Base-by-base conservation (phyloP, 108 stramenopile genomes). In the Craspedostauros australis region DNA sequence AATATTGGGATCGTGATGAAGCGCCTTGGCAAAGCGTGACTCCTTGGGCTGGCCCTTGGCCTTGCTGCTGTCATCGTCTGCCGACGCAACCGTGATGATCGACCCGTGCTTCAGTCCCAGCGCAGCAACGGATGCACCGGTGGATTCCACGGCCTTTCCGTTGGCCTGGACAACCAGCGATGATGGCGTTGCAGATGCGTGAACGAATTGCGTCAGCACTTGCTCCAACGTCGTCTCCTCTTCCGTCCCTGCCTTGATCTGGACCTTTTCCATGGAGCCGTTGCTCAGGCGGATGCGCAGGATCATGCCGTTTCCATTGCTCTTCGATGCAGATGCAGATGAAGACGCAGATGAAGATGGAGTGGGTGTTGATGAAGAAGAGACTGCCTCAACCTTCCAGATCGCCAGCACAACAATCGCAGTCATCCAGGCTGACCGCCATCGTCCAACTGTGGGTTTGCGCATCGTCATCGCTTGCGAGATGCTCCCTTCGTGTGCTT, bases 101-200 rank as follows among this genome's bases (percentile, higher is more conserved):
- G 78, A 76, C 11, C 89, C 89, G 41, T 91, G 72, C 32, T 75
- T 48, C n/a, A 86, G 41, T 3, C 68, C 74, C 23, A 91, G 41
- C 4, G 28, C 41, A 12, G 42, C 27, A 23, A 77, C 23, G 3
- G 65, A 38, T 28, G n/a, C n/a, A n/a, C n/a, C n/a, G n/a, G 43
- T 30, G 1, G 60, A 52, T n/a, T 15, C 15, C n/a, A 44, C 45
- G 15, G 43, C 51, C 28, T 54, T 25, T 24, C 59, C 23, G 14
- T 21, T 27, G 9, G 23, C 54, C 28, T 39, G 32, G 7, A 25
- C 11, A 16, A 25, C 34, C 22, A 1, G 18, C 22, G 2, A 29
- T 31, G 30, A 8, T 29, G 28, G 2, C 12, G 21, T 19, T 30
- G 12, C 22, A 11, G 32, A 53, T 29, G 21, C 26, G 11, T 39